Evolutionary conservation across 2,329 filamentous ascomycete species (phyloP), one percentile per base, ranked within the genome.

Genomic region (Rasamsonia emersonii): DNA sequence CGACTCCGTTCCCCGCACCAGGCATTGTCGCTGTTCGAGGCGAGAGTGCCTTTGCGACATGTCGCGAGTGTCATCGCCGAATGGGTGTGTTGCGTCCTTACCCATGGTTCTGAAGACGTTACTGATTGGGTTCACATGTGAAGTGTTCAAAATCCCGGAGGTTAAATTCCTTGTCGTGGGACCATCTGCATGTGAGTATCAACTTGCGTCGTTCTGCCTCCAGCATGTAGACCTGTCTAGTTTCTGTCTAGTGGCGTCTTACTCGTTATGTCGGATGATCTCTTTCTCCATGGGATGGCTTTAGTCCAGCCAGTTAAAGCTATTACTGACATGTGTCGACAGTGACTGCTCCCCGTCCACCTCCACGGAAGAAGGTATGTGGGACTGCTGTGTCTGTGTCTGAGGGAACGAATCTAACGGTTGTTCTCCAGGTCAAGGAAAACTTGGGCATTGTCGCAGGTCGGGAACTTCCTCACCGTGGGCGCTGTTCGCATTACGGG

Each of bases 101-200:
- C 19, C n/a, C 18, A 24, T 33, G 24, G 28, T 36, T 36, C 33
- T n/a, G n/a, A n/a, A n/a, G n/a, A n/a, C 3, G 18, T 39, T 16
- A 32, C 28, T 28, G 10, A 29, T 7, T 5, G 16, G 3, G 16
- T 16, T 9, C n/a, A n/a, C n/a, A n/a, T n/a, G n/a, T n/a, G n/a
- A 15, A 69, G 67, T 74, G 10, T 84, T 91, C 59, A 79, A 77
- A 53, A 74, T 91, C 28, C 80, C 81, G 15, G 77, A 86, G 40
- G 73, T 86, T 41, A 84, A 82, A 51, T 86, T 93, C 58, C 68
- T 89, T 18, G 69, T 77, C 42, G 76, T 88, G 46, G 76, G 77
- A 5, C 65, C 68, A 11, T 70, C 70, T 17, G 57, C 64, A n/a
- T 58, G 64, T 64, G 45, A 51, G 59, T 51, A 14, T 9, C 14